Percentiles rank a stretch among this genome's conserved stretches.
Evolutionary conservation across 108 stramenopile genomes (phyloP).

Genomic region (Seminavis robusta): DNA sequence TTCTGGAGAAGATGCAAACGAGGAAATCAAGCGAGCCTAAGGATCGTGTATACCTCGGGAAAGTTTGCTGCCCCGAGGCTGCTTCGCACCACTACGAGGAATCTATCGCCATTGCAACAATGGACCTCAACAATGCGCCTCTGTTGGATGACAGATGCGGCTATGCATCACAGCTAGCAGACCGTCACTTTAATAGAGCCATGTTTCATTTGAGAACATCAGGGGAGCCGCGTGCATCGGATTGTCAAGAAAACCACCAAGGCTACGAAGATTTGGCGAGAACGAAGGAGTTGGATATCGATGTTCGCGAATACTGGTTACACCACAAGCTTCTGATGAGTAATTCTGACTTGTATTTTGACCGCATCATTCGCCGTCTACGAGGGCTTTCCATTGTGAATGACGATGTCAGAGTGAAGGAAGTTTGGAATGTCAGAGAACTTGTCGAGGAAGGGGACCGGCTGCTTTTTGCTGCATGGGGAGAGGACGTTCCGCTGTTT

Average conservation of each 20-base stretch:
- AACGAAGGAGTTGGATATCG: constrained; percentile 28
- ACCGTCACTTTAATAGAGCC: constrained; percentile 64
- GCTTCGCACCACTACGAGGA: constrained; percentile 19
- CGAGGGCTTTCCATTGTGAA: constrained; percentile 33
- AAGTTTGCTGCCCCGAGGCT: not conserved
- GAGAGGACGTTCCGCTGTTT: constrained; percentile 34
- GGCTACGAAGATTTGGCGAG: constrained; percentile 4
- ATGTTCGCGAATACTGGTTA: constrained; percentile 43
- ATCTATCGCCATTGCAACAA: constrained; percentile 36
- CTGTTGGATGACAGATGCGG: constrained; percentile 19
- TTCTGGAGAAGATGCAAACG: constrained; percentile 17
- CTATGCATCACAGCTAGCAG: constrained; percentile 52
- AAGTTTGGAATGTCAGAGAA: constrained; percentile 43
- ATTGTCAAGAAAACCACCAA: constrained; percentile 23
- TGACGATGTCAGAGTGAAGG: constrained; percentile 24
- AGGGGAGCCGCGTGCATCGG: constrained; percentile 20
- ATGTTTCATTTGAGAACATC: constrained; percentile 40
- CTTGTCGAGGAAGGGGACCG: constrained; percentile 35
- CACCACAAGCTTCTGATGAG: constrained; percentile 24
- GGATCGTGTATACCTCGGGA: no score
- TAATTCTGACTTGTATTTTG: constrained; percentile 32
- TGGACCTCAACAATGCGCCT: constrained; percentile 32
- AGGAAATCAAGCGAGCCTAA: constrained; percentile 8
- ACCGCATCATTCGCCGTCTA: constrained; percentile 39
- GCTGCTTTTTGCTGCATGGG: constrained; percentile 33